phyloP scores from a whole-genome alignment of 2,329 filamentous ascomycete genomes.

The Fusarium graminum region DNA sequence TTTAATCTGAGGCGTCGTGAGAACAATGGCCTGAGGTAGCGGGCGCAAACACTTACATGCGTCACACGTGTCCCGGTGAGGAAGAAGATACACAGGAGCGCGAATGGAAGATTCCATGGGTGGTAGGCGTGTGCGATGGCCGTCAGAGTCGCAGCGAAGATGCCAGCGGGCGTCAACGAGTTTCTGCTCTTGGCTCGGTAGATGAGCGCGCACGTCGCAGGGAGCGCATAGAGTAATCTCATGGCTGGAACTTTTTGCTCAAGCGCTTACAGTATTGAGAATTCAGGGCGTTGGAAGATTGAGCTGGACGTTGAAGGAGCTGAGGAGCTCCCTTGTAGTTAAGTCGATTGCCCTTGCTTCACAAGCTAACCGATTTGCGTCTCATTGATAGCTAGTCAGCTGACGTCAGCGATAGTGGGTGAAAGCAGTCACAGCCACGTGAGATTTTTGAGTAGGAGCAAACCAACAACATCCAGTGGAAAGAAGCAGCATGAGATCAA shows the following conservation, averaged over 20 bases:
- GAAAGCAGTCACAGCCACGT: constrained; percentile 5
- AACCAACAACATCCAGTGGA: not conserved
- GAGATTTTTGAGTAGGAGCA: not conserved
- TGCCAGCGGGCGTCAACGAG: constrained; percentile 82
- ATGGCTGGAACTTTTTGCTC: constrained; percentile 56
- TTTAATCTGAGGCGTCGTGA: constrained; percentile 73
- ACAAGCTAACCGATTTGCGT: constrained; percentile 25
- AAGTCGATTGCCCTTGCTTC: constrained; percentile 13
- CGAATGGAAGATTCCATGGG: constrained; percentile 93
- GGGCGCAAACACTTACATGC: constrained; percentile 66
- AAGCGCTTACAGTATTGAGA: constrained; percentile 18
- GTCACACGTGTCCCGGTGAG: constrained; percentile 85
- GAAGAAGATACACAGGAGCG: constrained; percentile 86
- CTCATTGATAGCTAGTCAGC: constrained; percentile 26
- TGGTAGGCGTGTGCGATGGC: constrained; percentile 88
- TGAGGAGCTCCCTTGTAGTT: constrained; percentile 20
- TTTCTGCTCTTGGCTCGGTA: constrained; percentile 78
- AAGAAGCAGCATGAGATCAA: not conserved
- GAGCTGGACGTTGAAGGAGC: constrained; percentile 7
- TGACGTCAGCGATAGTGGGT: constrained; percentile 36
- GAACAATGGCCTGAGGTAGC: constrained; percentile 1
- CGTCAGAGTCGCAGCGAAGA: constrained; percentile 78
- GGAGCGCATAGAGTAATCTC: constrained; percentile 69
- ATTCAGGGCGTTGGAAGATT: constrained; percentile 13
- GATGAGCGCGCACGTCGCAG: constrained; percentile 70